Evolutionary conservation across 2,329 filamentous ascomycete genomes (phyloP).

Genomic region (Coniochaeta sp.): DNA sequence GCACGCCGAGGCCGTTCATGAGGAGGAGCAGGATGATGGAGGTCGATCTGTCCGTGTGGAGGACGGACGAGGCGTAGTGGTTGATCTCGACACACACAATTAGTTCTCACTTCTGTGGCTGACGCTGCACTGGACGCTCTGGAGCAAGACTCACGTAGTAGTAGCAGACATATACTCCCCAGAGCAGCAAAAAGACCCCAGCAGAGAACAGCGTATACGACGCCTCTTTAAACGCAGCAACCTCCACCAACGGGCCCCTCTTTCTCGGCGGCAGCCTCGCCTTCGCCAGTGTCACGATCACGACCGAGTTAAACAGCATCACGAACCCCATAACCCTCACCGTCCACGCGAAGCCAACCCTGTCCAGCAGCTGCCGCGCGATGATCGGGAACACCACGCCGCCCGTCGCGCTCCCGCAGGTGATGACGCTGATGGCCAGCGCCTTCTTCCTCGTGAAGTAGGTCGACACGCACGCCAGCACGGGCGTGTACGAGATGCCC

Average conservation of each 20-base stretch:
- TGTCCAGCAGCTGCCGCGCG: conserved; percentile 46
- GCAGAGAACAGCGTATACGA: conserved; percentile 7
- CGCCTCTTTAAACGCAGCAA: conserved; percentile 6
- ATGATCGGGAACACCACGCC: conserved; percentile 55
- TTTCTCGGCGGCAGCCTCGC: conserved; percentile 8
- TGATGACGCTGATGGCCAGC: conserved; percentile 49
- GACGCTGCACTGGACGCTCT: too few species aligned
- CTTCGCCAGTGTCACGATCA: neutral
- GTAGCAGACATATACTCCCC: conserved; percentile 13
- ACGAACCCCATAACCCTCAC: conserved; percentile 52
- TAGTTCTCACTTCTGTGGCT: neutral
- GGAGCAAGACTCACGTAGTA: conserved; percentile 7
- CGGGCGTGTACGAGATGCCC: conserved; percentile 44
- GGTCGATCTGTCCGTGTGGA: conserved; percentile 34
- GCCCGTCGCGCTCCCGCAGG: conserved; percentile 51
- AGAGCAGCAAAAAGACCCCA: conserved; percentile 7
- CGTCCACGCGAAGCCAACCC: conserved; percentile 57
- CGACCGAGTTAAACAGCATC: neutral
- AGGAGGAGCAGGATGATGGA: conserved; percentile 51
- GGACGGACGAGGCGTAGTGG: conserved; percentile 26
- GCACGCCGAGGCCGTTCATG: conserved; percentile 47
- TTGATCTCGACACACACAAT: neutral
- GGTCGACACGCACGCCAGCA: conserved; percentile 40
- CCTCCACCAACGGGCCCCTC: conserved; percentile 12
- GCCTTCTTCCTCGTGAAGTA: conserved; percentile 49